Conservation (phyloP, 805 yeast species). For the Candida ficus region DNA sequence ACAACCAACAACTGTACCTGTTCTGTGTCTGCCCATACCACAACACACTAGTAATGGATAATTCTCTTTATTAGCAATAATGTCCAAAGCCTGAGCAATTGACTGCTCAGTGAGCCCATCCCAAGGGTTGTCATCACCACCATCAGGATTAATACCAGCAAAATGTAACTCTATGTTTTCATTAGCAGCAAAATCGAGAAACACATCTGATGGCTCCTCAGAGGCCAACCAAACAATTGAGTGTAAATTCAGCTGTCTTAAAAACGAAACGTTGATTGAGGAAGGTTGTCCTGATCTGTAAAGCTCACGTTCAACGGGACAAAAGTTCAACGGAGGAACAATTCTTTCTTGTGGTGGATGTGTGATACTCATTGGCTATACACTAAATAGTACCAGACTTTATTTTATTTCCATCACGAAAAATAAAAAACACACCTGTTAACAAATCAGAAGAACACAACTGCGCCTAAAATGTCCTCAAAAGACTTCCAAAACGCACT, state of each 20-base stretch:
- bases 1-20: slow-evolving; percentile 96
- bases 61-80: slow-evolving; percentile 65
- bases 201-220: slow-evolving; percentile 90
- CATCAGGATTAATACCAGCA: slow-evolving; percentile 76
- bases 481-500: slow-evolving; percentile 21
- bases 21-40: slow-evolving; percentile 97
- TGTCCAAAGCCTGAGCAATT: slow-evolving; percentile 70
- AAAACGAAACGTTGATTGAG: slow-evolving; percentile 83
- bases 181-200: slow-evolving; percentile 73
- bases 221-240: slow-evolving; percentile 92
- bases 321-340: slow-evolving; percentile 92
- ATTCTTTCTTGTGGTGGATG: slow-evolving; percentile 55
- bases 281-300: slow-evolving; percentile 95
- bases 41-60: slow-evolving; percentile 91
- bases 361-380: background rate
- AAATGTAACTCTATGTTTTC: slow-evolving; percentile 73
- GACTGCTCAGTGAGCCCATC: slow-evolving; percentile 85
- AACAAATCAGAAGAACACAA: too few species aligned
- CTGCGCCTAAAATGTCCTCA: too few species aligned
- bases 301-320: slow-evolving; percentile 85
- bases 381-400: too few species aligned
- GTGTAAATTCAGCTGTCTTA: slow-evolving; percentile 65
- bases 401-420: too few species aligned
- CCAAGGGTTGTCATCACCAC: slow-evolving; percentile 85
- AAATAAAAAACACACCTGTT: too few species aligned